Conservation (phyloP, 352 stramenopile species). For the Globisporangium perplexum region DNA sequence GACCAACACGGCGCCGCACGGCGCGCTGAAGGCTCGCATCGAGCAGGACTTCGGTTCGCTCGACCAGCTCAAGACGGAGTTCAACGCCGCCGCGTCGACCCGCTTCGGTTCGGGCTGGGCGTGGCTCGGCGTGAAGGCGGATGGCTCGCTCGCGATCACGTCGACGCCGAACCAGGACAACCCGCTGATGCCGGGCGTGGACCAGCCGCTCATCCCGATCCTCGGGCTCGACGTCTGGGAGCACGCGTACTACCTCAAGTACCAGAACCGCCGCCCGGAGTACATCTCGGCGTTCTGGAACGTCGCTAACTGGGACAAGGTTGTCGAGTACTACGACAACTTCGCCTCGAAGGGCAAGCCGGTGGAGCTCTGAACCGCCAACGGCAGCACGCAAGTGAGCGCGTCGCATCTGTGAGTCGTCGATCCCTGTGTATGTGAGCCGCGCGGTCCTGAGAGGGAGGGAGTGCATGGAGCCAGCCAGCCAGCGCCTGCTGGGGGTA, state of each 20-base stretch:
- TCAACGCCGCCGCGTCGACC: constrained; percentile 81
- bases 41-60: constrained; percentile 89
- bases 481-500: neutral
- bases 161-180: constrained; percentile 96
- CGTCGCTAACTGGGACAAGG: constrained; percentile 94
- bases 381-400: constrained; percentile 10
- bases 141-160: constrained; percentile 93
- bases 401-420: constrained; percentile 12
- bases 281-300: constrained; percentile 99
- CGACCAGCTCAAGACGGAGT: constrained; percentile 87
- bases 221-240: constrained; percentile 96
- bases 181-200: constrained; percentile 76
- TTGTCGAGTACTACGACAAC: constrained; percentile 89
- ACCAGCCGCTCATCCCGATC: constrained; percentile 88
- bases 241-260: constrained; percentile 96
- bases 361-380: constrained; percentile 72
- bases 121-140: constrained; percentile 82
- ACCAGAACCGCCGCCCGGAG: constrained; percentile 94
- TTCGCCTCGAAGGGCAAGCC: constrained; percentile 83
- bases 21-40: constrained; percentile 79
- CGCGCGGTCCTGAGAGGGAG: neutral
- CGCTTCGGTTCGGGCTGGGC: constrained; percentile 90
- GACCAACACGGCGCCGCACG: constrained; percentile 75
- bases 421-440: constrained; percentile 9
- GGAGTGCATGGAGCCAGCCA: neutral